These are phyloP conservation scores for Geranium rotundifolium DNA, from an alignment of 345 rosid species.

Conservation along the genomic window DNA sequence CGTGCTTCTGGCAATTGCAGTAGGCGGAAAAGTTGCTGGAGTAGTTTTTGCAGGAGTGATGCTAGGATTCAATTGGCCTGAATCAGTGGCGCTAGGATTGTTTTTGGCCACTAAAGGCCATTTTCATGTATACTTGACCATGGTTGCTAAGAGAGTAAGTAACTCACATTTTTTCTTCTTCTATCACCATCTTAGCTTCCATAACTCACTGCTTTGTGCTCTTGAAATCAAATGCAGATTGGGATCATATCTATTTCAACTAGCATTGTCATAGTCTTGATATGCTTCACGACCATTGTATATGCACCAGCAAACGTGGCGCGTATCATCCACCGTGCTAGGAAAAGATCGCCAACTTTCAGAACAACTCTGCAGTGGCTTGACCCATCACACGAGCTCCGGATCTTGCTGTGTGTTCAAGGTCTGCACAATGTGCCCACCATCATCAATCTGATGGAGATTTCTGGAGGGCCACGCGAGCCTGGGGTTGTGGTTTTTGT, in stretches of 20 bases:
- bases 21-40: conserved; percentile 52
- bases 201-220: neutral
- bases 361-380: conserved; percentile 78
- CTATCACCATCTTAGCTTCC: too few species aligned
- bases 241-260: conserved; percentile 26
- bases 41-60: conserved; percentile 48
- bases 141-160: conserved; percentile 43
- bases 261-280: conserved; percentile 35
- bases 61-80: conserved; percentile 71
- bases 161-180: neutral
- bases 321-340: conserved; percentile 72
- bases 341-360: conserved; percentile 66
- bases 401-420: conserved; percentile 51
- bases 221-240: conserved; percentile 24
- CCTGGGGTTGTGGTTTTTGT: conserved; percentile 65
- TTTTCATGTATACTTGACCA: conserved; percentile 63
- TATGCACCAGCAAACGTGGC: conserved; percentile 56
- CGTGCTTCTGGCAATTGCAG: conserved; percentile 29
- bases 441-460: conserved; percentile 62
- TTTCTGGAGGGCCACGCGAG: conserved; percentile 56
- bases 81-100: conserved; percentile 65
- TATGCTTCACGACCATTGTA: conserved; percentile 45
- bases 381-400: conserved; percentile 57
- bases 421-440: conserved; percentile 56
- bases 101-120: conserved; percentile 75